Conservation (phyloP, 371 early-diverging fungal genomes). For the Batrachochytrium dendrobatidis region DNA sequence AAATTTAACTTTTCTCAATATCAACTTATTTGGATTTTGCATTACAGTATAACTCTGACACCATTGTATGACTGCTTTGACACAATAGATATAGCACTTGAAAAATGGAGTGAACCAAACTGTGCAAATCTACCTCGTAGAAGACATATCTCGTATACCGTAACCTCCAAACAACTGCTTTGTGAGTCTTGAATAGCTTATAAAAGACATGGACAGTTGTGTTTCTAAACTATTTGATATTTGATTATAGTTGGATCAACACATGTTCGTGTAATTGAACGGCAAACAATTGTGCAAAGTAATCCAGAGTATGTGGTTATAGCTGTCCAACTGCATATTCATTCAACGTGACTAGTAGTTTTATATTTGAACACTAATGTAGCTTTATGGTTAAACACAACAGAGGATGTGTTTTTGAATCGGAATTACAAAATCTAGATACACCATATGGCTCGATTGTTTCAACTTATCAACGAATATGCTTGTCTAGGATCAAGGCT, state of each 20-base stretch:
- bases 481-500: not conserved
- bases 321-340: not conserved
- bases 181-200: not conserved
- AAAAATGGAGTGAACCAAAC: too few relatives aligned
- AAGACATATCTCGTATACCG: not conserved
- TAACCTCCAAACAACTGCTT: not conserved
- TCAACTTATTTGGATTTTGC: too few relatives aligned
- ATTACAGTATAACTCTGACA: too few relatives aligned
- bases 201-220: not conserved
- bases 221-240: not conserved
- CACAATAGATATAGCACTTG: too few relatives aligned
- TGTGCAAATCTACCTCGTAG: too few relatives aligned
- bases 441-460: not conserved
- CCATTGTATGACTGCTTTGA: too few relatives aligned
- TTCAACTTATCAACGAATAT: not conserved
- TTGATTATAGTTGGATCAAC: not conserved
- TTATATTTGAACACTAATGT: not conserved
- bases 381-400: not conserved
- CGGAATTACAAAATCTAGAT: not conserved
- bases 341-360: not conserved
- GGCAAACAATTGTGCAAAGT: not conserved
- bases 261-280: not conserved
- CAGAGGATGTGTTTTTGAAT: constrained; percentile 5
- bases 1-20: too few relatives aligned
- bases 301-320: not conserved